Evolutionary conservation across 306 rosid genomes (phyloP).

Genomic region (Casuarina glauca): DNA sequence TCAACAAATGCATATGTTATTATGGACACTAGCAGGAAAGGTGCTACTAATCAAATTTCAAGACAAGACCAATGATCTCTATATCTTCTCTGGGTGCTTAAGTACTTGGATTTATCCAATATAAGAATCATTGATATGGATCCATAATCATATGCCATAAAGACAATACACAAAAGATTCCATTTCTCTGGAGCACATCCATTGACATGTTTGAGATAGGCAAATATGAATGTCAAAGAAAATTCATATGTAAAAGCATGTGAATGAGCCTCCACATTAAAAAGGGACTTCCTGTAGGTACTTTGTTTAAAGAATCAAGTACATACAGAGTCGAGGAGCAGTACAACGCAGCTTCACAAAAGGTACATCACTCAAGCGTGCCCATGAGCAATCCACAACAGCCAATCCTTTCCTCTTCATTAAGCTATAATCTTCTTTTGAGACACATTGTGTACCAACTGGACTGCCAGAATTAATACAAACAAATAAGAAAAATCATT

Average conservation of each 20-base stretch:
- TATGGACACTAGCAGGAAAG: neutral
- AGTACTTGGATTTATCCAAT: neutral
- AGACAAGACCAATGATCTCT: neutral
- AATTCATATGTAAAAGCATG: neutral
- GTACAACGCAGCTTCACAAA: slow-evolving; percentile 83
- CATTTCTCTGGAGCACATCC: neutral
- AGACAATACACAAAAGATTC: neutral
- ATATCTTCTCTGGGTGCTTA: neutral
- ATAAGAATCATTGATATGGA: neutral
- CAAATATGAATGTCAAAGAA: neutral
- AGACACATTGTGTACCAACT: slow-evolving; percentile 80
- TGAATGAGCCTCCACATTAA: neutral
- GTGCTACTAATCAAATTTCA: neutral
- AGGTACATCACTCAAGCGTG: slow-evolving; percentile 87
- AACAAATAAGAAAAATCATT: slow-evolving; percentile 12
- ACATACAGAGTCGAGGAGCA: slow-evolving; percentile 91
- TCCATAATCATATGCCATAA: neutral
- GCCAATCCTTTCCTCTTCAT: slow-evolving; percentile 79
- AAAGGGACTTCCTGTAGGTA: neutral
- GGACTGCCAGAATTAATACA: slow-evolving; percentile 61
- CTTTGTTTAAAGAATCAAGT: slow-evolving; percentile 20
- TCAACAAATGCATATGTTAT: neutral
- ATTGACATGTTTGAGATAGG: neutral
- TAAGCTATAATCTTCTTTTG: slow-evolving; percentile 76
- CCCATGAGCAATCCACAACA: slow-evolving; percentile 99